Conservation (phyloP, 768 basidiomycete species). For the Termitomyces sp. region DNA sequence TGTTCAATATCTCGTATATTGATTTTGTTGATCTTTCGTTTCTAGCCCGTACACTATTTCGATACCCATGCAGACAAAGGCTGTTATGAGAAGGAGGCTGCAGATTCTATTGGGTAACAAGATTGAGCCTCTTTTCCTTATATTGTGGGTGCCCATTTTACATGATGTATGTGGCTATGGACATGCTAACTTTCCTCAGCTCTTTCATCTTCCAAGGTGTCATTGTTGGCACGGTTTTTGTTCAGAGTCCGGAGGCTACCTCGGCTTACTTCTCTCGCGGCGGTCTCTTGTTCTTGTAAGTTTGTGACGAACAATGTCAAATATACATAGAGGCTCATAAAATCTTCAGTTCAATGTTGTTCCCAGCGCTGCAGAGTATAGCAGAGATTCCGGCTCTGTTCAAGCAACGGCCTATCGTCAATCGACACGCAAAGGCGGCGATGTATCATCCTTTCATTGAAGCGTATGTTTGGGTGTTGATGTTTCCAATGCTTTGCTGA, state of each 20-base stretch:
- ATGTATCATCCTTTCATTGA: conserved; percentile 62
- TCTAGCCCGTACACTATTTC: conserved; percentile 36
- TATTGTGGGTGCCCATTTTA: conserved; percentile 26
- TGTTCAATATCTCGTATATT: neutral
- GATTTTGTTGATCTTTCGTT: no score
- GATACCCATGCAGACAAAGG: conserved; percentile 35
- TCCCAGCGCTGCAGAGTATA: conserved; percentile 58
- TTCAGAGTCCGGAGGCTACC: conserved; percentile 52
- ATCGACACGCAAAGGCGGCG: conserved; percentile 55
- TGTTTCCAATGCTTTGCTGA: neutral
- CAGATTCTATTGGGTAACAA: conserved; percentile 37
- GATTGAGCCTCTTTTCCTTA: conserved; percentile 26
- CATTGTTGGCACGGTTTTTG: conserved; percentile 66
- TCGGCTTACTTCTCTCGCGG: conserved; percentile 73
- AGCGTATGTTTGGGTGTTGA: conserved; percentile 17
- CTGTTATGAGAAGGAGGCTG: conserved; percentile 37
- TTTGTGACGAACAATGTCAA: conserved; percentile 6
- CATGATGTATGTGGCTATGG: neutral
- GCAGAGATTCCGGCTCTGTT: conserved; percentile 67
- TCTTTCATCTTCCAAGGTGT: conserved; percentile 50
- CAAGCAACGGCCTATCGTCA: conserved; percentile 57
- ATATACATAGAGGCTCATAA: conserved; percentile 5
- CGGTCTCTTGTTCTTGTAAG: conserved; percentile 74
- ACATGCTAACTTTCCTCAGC: conserved; percentile 26
- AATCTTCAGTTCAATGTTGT: conserved; percentile 48